phyloP scores from a whole-genome alignment of 2,329 filamentous ascomycete genomes.

The Trichoderma sp. region DNA sequence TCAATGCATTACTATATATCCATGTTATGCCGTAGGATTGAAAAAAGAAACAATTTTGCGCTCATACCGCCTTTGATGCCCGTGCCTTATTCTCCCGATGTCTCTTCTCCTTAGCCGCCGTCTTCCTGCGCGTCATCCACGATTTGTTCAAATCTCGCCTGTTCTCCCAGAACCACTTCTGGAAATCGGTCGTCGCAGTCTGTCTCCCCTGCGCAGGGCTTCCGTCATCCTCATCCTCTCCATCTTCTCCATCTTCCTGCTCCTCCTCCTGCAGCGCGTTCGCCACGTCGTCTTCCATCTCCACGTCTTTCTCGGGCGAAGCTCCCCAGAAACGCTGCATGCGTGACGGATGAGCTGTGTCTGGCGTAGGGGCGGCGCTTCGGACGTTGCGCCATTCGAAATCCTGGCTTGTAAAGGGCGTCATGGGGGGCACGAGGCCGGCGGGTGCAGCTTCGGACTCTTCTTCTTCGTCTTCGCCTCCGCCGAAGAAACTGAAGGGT shows the following conservation, averaged over 20 bases:
- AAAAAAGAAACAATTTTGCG: neutral
- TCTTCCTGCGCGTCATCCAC: slow-evolving; percentile 66
- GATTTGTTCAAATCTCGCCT: slow-evolving; percentile 64
- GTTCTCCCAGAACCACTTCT: slow-evolving; percentile 69
- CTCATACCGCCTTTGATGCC: slow-evolving; percentile 42
- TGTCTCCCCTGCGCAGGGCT: slow-evolving; percentile 24
- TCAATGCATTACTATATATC: neutral
- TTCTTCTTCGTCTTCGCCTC: slow-evolving; percentile 50
- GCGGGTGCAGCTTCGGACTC: slow-evolving; percentile 34
- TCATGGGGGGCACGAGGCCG: slow-evolving; percentile 68
- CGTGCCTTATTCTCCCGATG: slow-evolving; percentile 65
- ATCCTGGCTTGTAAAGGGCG: slow-evolving; percentile 80
- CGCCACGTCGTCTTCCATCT: slow-evolving; percentile 47
- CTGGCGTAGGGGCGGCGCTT: slow-evolving; percentile 91
- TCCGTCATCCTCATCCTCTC: slow-evolving; percentile 28
- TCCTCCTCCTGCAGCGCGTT: slow-evolving; percentile 36
- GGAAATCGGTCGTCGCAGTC: slow-evolving; percentile 54
- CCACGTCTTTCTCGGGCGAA: slow-evolving; percentile 32
- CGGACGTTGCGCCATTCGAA: slow-evolving; percentile 72
- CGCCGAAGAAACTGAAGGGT: slow-evolving; percentile 77
- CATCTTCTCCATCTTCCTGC: slow-evolving; percentile 31
- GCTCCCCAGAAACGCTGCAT: slow-evolving; percentile 59
- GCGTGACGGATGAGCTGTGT: slow-evolving; percentile 77
- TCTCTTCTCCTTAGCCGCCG: slow-evolving; percentile 65
- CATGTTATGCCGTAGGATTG: neutral